These are phyloP conservation scores for Candida coquimbonensis DNA, from an alignment of 805 yeast species.

Conservation along the genomic window DNA sequence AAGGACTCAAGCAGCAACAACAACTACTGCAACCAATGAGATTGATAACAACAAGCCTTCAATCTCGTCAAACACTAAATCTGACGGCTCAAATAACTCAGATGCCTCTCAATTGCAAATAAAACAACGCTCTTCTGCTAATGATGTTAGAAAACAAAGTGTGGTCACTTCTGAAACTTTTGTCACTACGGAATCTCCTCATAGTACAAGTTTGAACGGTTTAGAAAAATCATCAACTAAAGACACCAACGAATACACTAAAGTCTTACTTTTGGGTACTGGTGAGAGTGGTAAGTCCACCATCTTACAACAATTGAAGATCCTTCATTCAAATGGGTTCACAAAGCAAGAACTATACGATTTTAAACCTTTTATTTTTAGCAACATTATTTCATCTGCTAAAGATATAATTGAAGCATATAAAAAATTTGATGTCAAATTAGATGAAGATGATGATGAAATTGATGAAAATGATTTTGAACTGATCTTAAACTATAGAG, in stretches of 20 bases:
- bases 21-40: background rate
- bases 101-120: background rate
- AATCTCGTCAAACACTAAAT: slow-evolving; percentile 6
- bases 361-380: slow-evolving; percentile 72
- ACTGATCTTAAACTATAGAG: slow-evolving; percentile 11
- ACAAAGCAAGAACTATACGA: slow-evolving; percentile 56
- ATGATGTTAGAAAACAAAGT: background rate
- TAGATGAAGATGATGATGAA: slow-evolving; percentile 25
- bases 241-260: slow-evolving; percentile 42
- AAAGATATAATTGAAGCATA: slow-evolving; percentile 65
- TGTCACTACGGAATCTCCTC: background rate
- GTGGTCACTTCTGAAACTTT: background rate
- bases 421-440: slow-evolving; percentile 33
- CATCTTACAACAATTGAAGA: slow-evolving; percentile 37
- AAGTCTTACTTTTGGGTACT: slow-evolving; percentile 75
- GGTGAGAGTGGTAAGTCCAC: slow-evolving; percentile 53
- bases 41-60: slow-evolving; percentile 1
- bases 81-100: slow-evolving; percentile 3
- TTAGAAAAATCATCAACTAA: slow-evolving; percentile 9
- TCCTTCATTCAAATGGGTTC: slow-evolving; percentile 35
- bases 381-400: slow-evolving; percentile 72
- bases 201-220: slow-evolving; percentile 1
- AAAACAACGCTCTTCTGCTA: background rate
- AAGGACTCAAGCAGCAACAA: background rate
- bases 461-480: slow-evolving; percentile 25